phyloP scores from a whole-genome alignment of 2,329 filamentous ascomycete species.

The Nothomitra cinnamomea region DNA sequence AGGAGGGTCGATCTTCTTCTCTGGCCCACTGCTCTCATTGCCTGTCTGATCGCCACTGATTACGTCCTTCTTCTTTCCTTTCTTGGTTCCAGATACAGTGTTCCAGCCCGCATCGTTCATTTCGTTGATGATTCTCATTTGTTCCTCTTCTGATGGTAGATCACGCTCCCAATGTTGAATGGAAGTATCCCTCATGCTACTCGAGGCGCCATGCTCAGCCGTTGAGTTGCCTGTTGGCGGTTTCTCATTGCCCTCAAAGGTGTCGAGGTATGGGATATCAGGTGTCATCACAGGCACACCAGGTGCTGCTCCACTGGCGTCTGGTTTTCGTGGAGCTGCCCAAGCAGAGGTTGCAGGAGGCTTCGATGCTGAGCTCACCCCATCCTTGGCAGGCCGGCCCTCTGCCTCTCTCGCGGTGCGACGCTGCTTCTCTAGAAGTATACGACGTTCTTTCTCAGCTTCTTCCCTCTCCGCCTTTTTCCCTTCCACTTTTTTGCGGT shows the following conservation, averaged over 20 bases:
- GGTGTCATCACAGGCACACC: constrained; percentile 12
- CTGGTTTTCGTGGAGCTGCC: constrained; percentile 15
- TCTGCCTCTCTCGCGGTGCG: constrained; percentile 67
- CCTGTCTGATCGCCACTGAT: constrained; percentile 24
- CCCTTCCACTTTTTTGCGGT: constrained; percentile 72
- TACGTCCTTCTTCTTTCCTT: constrained; percentile 36
- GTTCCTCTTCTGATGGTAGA: constrained; percentile 42
- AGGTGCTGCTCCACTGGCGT: constrained; percentile 14
- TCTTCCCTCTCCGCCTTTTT: constrained; percentile 59
- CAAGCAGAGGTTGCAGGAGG: constrained; percentile 37
- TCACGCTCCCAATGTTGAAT: constrained; percentile 26
- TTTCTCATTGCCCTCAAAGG: constrained; percentile 24
- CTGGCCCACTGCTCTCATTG: constrained; percentile 24
- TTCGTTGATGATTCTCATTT: constrained; percentile 34
- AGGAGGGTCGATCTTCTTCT: neutral
- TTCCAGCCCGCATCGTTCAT: constrained; percentile 37
- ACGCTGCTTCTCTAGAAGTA: constrained; percentile 64
- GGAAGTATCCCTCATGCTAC: constrained; percentile 12
- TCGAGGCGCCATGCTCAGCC: neutral
- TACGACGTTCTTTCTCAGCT: constrained; percentile 61
- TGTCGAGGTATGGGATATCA: constrained; percentile 27
- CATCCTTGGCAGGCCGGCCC: constrained; percentile 69
- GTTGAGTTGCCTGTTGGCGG: neutral
- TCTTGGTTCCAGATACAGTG: constrained; percentile 36
- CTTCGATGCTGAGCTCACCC: constrained; percentile 29